Evolutionary conservation across 495 filamentous ascomycete genomes (phyloP), one percentile per base, ranked within the genome.

Genomic region (Xylaria flabelliformis): DNA sequence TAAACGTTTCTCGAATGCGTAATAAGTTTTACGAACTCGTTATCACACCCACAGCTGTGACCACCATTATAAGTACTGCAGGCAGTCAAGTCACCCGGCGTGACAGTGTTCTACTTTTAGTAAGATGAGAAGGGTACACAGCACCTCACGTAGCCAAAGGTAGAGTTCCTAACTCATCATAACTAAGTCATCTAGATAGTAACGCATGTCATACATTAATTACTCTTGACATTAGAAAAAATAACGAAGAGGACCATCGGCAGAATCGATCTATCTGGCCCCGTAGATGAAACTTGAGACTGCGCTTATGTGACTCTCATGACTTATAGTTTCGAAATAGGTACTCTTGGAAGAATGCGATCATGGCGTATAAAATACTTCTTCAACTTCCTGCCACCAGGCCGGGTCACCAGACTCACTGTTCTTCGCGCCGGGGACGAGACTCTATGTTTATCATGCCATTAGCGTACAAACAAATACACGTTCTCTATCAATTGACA

Each of bases 381-480:
- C 91, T 73, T 93, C 89, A 64, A 93, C 72, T 0, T 81, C 82
- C 80, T 87, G 91, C 92, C 91, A 94, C 92, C 91, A 93, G 0
- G 86, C 82, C 24, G 90, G 89, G 55, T 82, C 79, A 1, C 88
- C 89, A 21, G 90, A 88, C 63, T 85, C 85, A 76, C 89, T 91
- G 44, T 83, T 82, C 73, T 85, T 87, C 9, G 91, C 91, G 1
- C 90, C 91, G 0, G 85, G 82, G 41, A 92, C 88, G 26, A 90
- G 82, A 64, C 82, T 79, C 77, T 83, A 53, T 51, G 44, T 55
- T 15, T 10, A 29, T 39, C 6, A 34, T 13, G 19, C 53, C 50
- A 32, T 21, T 24, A 46, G 53, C 19, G 29, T 0, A 0, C 2
- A 10, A 7, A 19, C 39, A 34, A 2, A 39, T 6, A 67, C 15